These are phyloP conservation scores for Wickerhamiella hasegawae DNA, from an alignment of 805 yeast genomes.

Conservation along the genomic window DNA sequence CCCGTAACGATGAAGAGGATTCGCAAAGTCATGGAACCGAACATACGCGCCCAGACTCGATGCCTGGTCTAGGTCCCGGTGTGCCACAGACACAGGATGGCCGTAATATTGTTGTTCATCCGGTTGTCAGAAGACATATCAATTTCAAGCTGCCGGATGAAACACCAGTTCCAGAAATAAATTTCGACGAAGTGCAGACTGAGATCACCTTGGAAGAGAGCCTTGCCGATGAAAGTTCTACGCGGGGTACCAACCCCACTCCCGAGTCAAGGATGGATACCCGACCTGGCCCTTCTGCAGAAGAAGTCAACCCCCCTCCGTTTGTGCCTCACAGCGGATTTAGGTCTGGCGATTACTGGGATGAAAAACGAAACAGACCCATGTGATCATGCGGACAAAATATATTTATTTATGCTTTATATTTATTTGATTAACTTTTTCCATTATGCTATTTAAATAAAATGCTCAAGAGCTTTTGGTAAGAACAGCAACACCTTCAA, in stretches of 20 bases:
- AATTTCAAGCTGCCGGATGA: too few relatives aligned
- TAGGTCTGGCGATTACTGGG: conserved; percentile 6
- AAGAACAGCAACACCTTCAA: conserved; percentile 73
- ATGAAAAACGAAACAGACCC: conserved; percentile 2
- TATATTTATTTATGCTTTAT: not conserved
- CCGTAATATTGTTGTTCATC: too few relatives aligned
- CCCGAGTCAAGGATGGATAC: too few relatives aligned
- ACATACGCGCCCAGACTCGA: not conserved
- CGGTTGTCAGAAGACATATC: too few relatives aligned
- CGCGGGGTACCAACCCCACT: too few relatives aligned
- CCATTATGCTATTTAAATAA: not conserved
- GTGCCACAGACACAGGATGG: too few relatives aligned
- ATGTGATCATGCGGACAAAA: not conserved
- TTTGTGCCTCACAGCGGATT: conserved; percentile 8
- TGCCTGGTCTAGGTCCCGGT: not conserved
- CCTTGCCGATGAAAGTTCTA: too few relatives aligned
- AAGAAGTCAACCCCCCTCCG: conserved; percentile 1
- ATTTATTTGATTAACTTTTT: not conserved
- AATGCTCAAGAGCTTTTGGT: conserved; percentile 1
- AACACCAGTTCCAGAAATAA: too few relatives aligned
- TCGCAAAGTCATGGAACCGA: not conserved
- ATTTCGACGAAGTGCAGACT: too few relatives aligned
- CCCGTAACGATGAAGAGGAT: not conserved
- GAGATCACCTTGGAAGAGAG: too few relatives aligned
- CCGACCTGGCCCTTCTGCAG: not conserved